Evolutionary conservation across 495 filamentous ascomycete genomes (phyloP).

Genomic region (Podospora australis): DNA sequence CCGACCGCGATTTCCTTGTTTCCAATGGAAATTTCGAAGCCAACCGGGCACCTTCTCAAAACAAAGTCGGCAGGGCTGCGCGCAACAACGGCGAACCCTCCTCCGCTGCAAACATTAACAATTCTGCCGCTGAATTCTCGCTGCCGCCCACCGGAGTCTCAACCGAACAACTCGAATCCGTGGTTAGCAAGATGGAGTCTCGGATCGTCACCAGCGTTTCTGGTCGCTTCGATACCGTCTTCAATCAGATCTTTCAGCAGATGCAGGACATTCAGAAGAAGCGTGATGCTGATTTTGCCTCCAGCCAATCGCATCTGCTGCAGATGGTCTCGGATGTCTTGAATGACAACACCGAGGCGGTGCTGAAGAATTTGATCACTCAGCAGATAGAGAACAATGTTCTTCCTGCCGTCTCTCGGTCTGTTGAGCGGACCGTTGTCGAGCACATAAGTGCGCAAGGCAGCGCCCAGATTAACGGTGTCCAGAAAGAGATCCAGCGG

Average conservation of each 20-base stretch:
- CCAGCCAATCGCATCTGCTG: slow-evolving; percentile 51
- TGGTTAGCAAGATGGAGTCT: slow-evolving; percentile 39
- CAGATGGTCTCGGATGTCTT: slow-evolving; percentile 82
- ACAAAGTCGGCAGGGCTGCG: slow-evolving; percentile 25
- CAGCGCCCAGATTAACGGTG: slow-evolving; percentile 42
- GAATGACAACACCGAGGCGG: slow-evolving; percentile 82
- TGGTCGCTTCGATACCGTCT: slow-evolving; percentile 34
- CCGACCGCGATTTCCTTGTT: slow-evolving; percentile 8
- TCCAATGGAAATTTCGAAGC: slow-evolving; percentile 21
- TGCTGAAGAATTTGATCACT: slow-evolving; percentile 62
- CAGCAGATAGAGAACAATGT: slow-evolving; percentile 60
- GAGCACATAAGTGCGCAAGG: slow-evolving; percentile 37
- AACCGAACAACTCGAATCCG: slow-evolving; percentile 37
- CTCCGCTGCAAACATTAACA: background rate
- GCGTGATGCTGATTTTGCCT: slow-evolving; percentile 24
- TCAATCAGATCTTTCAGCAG: slow-evolving; percentile 38
- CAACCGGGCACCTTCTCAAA: slow-evolving; percentile 17
- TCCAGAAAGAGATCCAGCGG: slow-evolving; percentile 58
- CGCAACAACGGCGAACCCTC: slow-evolving; percentile 18
- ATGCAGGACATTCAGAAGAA: slow-evolving; percentile 27
- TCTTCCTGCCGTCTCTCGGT: slow-evolving; percentile 45
- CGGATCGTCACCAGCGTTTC: slow-evolving; percentile 40
- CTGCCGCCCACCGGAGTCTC: background rate
- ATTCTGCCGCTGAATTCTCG: background rate
- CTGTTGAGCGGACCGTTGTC: slow-evolving; percentile 39